Conservation (phyloP, 805 yeast genomes). For the Debaryomyces prosopidis region DNA sequence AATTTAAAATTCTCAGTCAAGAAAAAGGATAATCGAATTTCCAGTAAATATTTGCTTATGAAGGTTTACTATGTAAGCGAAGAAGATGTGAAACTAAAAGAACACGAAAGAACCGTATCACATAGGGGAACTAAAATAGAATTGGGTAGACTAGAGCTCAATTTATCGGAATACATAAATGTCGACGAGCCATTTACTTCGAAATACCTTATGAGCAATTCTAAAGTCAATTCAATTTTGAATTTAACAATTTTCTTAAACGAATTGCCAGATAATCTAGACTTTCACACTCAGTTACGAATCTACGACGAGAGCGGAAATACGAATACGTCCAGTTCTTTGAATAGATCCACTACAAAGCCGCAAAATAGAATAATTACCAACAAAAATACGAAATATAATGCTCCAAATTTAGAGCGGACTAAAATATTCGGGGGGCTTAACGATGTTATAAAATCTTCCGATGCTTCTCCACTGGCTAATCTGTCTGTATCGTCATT, state of each 20-base stretch:
- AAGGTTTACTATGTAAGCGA: conserved; percentile 37
- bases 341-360: not conserved
- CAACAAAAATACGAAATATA: conserved; percentile 41
- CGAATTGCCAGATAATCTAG: conserved; percentile 37
- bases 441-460: conserved; percentile 34
- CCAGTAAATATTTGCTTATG: conserved; percentile 43
- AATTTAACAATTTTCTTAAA: conserved; percentile 57
- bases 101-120: conserved; percentile 11
- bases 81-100: not conserved
- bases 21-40: conserved; percentile 36
- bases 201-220: conserved; percentile 69
- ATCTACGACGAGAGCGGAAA: conserved; percentile 23
- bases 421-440: conserved; percentile 52
- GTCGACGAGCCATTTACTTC: conserved; percentile 53
- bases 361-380: conserved; percentile 1
- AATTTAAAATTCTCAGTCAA: conserved; percentile 43
- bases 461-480: conserved; percentile 1
- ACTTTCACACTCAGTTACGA: conserved; percentile 43
- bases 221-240: conserved; percentile 81
- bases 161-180: conserved; percentile 70
- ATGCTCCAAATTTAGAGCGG: conserved; percentile 40
- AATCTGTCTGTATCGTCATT: conserved; percentile 3
- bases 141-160: conserved; percentile 67
- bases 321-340: conserved; percentile 3
- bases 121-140: conserved; percentile 23